A percentile compares a stretch with the other conserved stretches of the same genome.
Evolutionary conservation across 495 filamentous ascomycete species (phyloP).

Genomic region (Penicillium cataractarum): DNA sequence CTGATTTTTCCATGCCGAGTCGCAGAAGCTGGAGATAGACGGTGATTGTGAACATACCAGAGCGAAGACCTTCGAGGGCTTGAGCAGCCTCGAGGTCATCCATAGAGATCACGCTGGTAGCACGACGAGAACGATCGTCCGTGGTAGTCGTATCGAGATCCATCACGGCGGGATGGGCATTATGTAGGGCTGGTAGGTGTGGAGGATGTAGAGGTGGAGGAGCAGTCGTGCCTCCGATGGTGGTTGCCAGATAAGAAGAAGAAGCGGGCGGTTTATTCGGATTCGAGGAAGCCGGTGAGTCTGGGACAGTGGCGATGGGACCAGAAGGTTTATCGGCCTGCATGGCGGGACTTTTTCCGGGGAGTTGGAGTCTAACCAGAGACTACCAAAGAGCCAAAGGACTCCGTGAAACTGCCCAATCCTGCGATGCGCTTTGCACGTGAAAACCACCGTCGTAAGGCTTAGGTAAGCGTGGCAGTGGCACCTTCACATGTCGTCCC

Average conservation of each 20-base stretch:
- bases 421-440: constrained; percentile 11
- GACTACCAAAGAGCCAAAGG: not conserved
- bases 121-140: constrained; percentile 50
- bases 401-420: not conserved
- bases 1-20: not conserved
- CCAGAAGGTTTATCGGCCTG: constrained; percentile 5
- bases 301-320: constrained; percentile 6
- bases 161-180: constrained; percentile 45
- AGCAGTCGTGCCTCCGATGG: not conserved
- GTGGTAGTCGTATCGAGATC: constrained; percentile 39
- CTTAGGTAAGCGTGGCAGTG: not conserved
- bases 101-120: constrained; percentile 61
- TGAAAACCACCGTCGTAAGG: not conserved
- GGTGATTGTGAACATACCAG: constrained; percentile 56
- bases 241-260: constrained; percentile 7
- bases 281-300: constrained; percentile 12
- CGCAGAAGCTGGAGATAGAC: constrained; percentile 15
- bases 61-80: constrained; percentile 79
- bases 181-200: constrained; percentile 24
- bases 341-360: constrained; percentile 7
- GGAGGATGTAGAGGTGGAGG: constrained; percentile 1
- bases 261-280: constrained; percentile 11
- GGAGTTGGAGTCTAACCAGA: no score
- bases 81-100: constrained; percentile 91
- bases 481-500: constrained; percentile 10